Percentiles rank a stretch among this genome's conserved stretches.
These are phyloP conservation scores for Hondaea fermentalgiana DNA, from an alignment of 108 stramenopile species.

Conservation along the genomic window DNA sequence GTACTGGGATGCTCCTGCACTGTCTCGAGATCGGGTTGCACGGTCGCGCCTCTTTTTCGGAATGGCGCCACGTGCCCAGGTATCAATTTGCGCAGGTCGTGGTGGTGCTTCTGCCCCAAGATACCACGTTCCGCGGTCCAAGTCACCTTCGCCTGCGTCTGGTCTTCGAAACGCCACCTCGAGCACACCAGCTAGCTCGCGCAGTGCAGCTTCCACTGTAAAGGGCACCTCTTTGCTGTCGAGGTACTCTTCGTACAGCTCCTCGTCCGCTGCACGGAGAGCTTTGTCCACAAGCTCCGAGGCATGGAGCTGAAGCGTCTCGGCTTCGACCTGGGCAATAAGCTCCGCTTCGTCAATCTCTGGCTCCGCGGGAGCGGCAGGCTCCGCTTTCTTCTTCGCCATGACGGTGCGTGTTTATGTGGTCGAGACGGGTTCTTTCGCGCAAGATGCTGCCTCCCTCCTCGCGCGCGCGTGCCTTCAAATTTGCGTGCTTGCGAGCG, in stretches of 20 bases:
- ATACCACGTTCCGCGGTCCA: background rate
- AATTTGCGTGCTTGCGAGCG: too few relatives aligned
- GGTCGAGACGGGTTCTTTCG: background rate
- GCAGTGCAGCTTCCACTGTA: background rate
- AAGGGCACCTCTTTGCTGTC: background rate
- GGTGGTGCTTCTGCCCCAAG: background rate
- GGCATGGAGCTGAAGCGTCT: background rate
- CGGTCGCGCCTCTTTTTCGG: background rate
- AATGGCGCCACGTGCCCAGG: background rate
- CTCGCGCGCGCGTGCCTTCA: too few relatives aligned
- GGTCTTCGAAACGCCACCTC: background rate
- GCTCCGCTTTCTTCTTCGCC: background rate
- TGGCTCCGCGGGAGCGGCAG: background rate
- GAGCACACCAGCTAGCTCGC: background rate
- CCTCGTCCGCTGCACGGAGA: background rate
- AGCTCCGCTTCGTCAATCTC: background rate
- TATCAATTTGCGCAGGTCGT: background rate
- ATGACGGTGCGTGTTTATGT: background rate
- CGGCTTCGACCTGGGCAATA: background rate
- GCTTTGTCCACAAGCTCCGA: background rate
- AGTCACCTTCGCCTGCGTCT: background rate
- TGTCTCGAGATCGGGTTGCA: background rate
- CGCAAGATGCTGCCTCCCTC: background rate
- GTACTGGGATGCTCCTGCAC: background rate
- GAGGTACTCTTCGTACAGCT: background rate